Evolutionary conservation across 225 moss, liverwort and hornwort species (phyloP), one percentile per base, ranked within the genome.

Genomic region (Ulota crispa): DNA sequence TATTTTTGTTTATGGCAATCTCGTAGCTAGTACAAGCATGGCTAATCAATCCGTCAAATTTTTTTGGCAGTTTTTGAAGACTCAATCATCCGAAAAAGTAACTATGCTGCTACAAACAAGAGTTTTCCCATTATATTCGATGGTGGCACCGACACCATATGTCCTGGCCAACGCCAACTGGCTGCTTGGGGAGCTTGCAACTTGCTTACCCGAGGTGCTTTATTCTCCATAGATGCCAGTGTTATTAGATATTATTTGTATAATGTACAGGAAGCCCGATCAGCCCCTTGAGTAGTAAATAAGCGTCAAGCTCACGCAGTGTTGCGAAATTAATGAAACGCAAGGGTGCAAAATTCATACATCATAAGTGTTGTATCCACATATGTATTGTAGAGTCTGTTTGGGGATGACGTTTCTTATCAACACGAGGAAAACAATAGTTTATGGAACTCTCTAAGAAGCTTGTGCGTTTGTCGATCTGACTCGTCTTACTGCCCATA

Each of bases 81-180:
- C 89, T 68, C 93, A 93, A 86, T 76, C 89, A 75, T 74, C 91
- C 65, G 91, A 91, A 64, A 91, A 93, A 88, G 86, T 93, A 30
- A 88, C 78, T 20, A 39, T 82, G 77, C 26, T 95, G 64, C 89
- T 95, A 10, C 92, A 88, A 82, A 83, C 87, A 20, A 82, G 92
- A 68, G 89, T 92, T 52, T 78, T 92, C 47, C 89, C 86, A 23
- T 53, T 89, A 73, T 92, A 82, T 68, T 52, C 77, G 8, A 86
- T 83, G 87, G 65, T 80, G 66, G 79, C 80, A 71, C 79, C 92
- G 34, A 84, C 78, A 63, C 89, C 92, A 39, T 86, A 89, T 77
- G 78, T 92, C 34, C 85, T 92, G 26, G 89, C 89, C 13, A 89
- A 89, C 70, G 86, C 86, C 20, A 89, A 89, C 71, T 89, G 89